Evolutionary conservation across 176 grass and related monocot genomes (phyloP).

Genomic region (Oryza longistaminata): DNA sequence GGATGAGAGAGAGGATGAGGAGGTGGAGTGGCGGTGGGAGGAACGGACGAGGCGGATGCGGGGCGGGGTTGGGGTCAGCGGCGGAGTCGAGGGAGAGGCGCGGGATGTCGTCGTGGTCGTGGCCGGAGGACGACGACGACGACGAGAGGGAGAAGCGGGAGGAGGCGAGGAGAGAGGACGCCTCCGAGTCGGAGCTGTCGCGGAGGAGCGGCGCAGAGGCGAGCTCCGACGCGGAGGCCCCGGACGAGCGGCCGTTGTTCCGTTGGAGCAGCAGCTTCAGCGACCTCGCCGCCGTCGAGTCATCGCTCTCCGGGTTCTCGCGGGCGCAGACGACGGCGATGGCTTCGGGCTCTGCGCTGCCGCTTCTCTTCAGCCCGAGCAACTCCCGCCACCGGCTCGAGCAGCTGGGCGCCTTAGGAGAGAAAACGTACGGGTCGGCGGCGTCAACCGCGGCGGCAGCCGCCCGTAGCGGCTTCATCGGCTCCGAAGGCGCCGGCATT

Average conservation of each 20-base stretch:
- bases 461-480: constrained; percentile 39
- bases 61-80: constrained; percentile 43
- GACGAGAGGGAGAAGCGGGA: constrained; percentile 83
- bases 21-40: constrained; percentile 9
- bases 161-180: constrained; percentile 60
- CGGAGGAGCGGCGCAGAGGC: constrained; percentile 65
- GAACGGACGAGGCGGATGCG: constrained; percentile 59
- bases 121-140: constrained; percentile 64
- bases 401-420: constrained; percentile 89
- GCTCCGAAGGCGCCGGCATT: constrained; percentile 35
- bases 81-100: constrained; percentile 82
- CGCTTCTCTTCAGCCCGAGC: constrained; percentile 60
- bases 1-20: not conserved
- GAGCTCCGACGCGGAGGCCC: constrained; percentile 36
- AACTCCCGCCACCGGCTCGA: constrained; percentile 88
- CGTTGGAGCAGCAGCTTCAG: constrained; percentile 77
- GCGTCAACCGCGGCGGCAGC: not conserved
- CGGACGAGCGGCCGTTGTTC: constrained; percentile 43
- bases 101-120: constrained; percentile 76
- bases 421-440: constrained; percentile 75
- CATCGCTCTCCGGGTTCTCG: constrained; percentile 11
- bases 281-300: constrained; percentile 42
- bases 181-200: constrained; percentile 79
- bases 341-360: constrained; percentile 43
- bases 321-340: not conserved